These are phyloP conservation scores for Psilocybe sp. DNA, from an alignment of 768 basidiomycete species.

Conservation along the genomic window DNA sequence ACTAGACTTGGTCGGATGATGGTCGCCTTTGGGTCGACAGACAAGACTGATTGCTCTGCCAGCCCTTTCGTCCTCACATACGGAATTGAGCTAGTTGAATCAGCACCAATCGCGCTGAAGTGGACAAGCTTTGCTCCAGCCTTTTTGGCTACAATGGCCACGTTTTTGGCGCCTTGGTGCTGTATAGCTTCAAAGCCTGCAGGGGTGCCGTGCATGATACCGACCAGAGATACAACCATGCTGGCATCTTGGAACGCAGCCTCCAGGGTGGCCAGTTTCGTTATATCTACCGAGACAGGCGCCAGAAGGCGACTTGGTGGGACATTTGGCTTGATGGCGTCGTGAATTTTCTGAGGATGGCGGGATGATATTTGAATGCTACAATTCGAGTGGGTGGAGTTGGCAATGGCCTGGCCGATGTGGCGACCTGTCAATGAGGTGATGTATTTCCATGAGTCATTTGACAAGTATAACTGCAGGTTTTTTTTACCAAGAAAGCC, in stretches of 20 bases:
- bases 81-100: constrained; percentile 50
- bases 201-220: constrained; percentile 57
- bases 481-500: constrained; percentile 67
- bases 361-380: constrained; percentile 60
- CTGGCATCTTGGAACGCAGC: constrained; percentile 52
- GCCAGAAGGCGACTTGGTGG: constrained; percentile 37
- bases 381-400: constrained; percentile 12
- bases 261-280: constrained; percentile 42
- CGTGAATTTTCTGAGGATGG: constrained; percentile 42
- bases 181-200: constrained; percentile 60
- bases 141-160: constrained; percentile 50
- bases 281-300: constrained; percentile 51
- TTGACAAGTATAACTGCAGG: not conserved
- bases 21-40: constrained; percentile 46
- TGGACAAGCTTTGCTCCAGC: constrained; percentile 60
- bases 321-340: constrained; percentile 25
- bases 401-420: constrained; percentile 53
- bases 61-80: constrained; percentile 63
- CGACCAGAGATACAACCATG: constrained; percentile 67
- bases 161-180: constrained; percentile 63
- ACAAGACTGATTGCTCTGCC: constrained; percentile 55
- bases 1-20: constrained; percentile 71
- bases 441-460: not conserved
- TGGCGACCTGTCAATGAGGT: constrained; percentile 43
- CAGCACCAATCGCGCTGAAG: constrained; percentile 76